These are phyloP conservation scores for Phanerochaete sordida DNA, from an alignment of 768 basidiomycete species.

Conservation along the genomic window DNA sequence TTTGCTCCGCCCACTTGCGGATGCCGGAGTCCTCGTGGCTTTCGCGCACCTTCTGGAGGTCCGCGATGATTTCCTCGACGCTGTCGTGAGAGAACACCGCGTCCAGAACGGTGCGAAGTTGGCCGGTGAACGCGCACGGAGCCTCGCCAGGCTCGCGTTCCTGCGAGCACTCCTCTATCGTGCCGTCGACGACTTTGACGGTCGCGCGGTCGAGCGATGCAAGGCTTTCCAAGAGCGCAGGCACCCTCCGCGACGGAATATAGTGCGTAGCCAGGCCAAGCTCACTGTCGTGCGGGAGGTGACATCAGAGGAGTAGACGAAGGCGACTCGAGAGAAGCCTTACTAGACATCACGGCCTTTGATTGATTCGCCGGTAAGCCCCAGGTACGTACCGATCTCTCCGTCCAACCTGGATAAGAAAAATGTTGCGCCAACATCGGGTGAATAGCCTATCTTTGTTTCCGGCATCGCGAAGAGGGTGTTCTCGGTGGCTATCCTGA, in stretches of 20 bases:
- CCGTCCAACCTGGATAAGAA: conserved; percentile 91
- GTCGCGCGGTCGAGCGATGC: conserved; percentile 49
- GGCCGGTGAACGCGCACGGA: conserved; percentile 50
- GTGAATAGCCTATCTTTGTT: conserved; percentile 85
- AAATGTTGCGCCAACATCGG: conserved; percentile 91
- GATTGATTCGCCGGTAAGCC: conserved; percentile 71
- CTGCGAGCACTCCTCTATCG: conserved; percentile 58
- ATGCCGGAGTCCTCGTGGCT: conserved; percentile 42
- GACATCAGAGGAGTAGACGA: not conserved
- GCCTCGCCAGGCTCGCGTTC: conserved; percentile 61
- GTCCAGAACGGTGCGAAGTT: conserved; percentile 76
- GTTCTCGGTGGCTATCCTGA: conserved; percentile 91
- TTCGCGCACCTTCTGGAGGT: conserved; percentile 42
- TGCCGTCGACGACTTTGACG: conserved; percentile 55
- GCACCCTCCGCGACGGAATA: conserved; percentile 72
- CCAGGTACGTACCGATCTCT: conserved; percentile 90
- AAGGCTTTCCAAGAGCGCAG: conserved; percentile 66
- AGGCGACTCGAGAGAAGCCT: conserved; percentile 29
- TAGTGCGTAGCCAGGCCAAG: conserved; percentile 94
- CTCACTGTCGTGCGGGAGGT: conserved; percentile 49
- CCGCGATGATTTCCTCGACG: conserved; percentile 68
- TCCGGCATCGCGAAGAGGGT: conserved; percentile 96
- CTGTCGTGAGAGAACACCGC: conserved; percentile 64
- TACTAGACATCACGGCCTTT: conserved; percentile 84
- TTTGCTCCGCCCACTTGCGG: conserved; percentile 70